phyloP scores from a whole-genome alignment of 768 basidiomycete species.

The Neoboletus magnificus region DNA sequence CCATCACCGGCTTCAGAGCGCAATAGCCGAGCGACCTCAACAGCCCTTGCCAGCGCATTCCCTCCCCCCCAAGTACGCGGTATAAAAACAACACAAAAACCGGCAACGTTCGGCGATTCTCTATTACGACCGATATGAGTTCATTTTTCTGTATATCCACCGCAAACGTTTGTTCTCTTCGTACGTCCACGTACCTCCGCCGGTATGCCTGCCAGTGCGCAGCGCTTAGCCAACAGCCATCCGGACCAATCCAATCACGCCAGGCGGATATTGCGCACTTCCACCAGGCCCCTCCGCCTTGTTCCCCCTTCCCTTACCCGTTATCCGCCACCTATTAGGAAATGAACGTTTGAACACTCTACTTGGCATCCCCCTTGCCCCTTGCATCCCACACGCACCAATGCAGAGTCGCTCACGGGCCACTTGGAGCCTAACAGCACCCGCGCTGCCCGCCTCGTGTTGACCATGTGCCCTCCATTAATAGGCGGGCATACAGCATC shows the following conservation, averaged over 20 bases:
- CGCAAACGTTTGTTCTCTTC: background rate
- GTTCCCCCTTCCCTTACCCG: background rate
- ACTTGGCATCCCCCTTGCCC: background rate
- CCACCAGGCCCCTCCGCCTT: background rate
- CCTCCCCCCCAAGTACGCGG: background rate
- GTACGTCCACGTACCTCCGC: constrained; percentile 3
- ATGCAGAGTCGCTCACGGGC: background rate
- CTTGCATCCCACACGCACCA: background rate
- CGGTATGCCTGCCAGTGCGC: background rate
- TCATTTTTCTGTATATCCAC: background rate
- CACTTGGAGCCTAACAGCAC: background rate
- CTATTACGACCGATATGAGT: background rate
- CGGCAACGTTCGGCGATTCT: background rate
- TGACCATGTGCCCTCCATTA: constrained; percentile 7
- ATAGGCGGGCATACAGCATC: constrained; percentile 7
- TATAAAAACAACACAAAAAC: background rate
- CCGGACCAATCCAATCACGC: background rate
- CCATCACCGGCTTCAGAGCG: no score
- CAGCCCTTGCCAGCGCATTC: background rate
- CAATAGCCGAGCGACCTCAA: background rate
- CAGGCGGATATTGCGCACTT: background rate
- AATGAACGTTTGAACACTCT: background rate
- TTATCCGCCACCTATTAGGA: background rate
- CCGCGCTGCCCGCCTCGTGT: constrained; percentile 21
- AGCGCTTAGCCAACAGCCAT: background rate